Conservation (phyloP, 768 basidiomycete species). For the Lentinula guzmanii region DNA sequence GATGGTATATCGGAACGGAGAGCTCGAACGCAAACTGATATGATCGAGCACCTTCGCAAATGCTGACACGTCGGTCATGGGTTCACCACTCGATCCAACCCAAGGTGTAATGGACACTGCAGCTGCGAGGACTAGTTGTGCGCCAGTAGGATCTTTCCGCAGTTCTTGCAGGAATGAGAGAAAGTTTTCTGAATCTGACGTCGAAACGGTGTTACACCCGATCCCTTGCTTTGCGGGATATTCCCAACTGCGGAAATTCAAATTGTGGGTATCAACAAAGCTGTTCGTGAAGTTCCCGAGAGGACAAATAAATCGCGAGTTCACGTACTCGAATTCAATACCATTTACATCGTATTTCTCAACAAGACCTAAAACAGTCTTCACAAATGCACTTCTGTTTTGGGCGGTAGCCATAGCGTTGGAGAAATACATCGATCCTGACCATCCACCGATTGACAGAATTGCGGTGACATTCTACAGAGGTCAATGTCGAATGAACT, state of each 20-base stretch:
- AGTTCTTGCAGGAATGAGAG: conserved; percentile 71
- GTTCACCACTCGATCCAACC: conserved; percentile 45
- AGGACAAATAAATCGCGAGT: background rate
- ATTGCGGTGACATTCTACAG: background rate
- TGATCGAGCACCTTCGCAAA: conserved; percentile 72
- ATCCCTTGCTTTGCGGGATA: conserved; percentile 70
- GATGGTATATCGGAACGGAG: background rate
- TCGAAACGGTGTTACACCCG: conserved; percentile 58
- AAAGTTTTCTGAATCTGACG: conserved; percentile 68
- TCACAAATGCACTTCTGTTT: conserved; percentile 55
- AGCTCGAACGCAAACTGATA: conserved; percentile 38
- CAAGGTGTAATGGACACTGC: conserved; percentile 68
- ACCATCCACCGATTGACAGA: conserved; percentile 5
- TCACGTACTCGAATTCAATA: conserved; percentile 62
- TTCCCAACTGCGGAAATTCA: conserved; percentile 53
- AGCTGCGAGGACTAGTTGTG: conserved; percentile 64
- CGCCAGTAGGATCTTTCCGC: conserved; percentile 44
- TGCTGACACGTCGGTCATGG: conserved; percentile 54
- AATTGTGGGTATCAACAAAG: background rate
- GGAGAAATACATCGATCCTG: conserved; percentile 57
- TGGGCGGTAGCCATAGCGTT: conserved; percentile 43
- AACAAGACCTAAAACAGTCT: conserved; percentile 44
- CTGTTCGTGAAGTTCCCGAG: background rate
- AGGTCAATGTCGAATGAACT: background rate
- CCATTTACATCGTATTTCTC: conserved; percentile 48